Conservation (phyloP, 495 filamentous ascomycete species). For the Terfezia boudieri region DNA sequence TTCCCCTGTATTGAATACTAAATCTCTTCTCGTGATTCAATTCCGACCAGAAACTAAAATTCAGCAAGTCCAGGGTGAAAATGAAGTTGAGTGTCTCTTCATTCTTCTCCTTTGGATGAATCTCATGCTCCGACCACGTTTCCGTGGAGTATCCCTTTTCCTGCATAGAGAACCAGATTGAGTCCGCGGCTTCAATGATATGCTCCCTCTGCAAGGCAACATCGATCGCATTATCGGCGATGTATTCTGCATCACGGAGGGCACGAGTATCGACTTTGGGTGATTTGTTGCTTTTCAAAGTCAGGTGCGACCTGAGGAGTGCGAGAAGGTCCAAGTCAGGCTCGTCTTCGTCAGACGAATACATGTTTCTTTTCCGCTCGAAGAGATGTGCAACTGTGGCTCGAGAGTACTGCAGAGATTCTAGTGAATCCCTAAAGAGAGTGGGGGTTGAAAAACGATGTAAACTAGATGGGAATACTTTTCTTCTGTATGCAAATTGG, state of each 20-base stretch:
- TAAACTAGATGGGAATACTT: too few relatives aligned
- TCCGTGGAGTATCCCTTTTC: slow-evolving; percentile 60
- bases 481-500: too few relatives aligned
- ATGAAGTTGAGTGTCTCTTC: slow-evolving; percentile 69
- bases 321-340: slow-evolving; percentile 69
- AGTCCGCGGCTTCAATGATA: slow-evolving; percentile 57
- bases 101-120: slow-evolving; percentile 68
- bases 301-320: slow-evolving; percentile 60
- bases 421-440: too few relatives aligned
- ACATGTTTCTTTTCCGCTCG: slow-evolving; percentile 14
- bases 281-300: slow-evolving; percentile 25
- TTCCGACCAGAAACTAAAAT: slow-evolving; percentile 91
- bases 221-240: slow-evolving; percentile 85
- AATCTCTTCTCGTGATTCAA: slow-evolving; percentile 41
- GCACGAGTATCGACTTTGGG: slow-evolving; percentile 57
- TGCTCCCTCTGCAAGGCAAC: slow-evolving; percentile 59
- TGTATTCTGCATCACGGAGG: slow-evolving; percentile 56
- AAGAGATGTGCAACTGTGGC: slow-evolving; percentile 4
- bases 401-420: too few relatives aligned
- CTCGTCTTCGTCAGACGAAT: slow-evolving; percentile 40
- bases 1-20: slow-evolving; percentile 54
- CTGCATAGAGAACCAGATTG: slow-evolving; percentile 61
- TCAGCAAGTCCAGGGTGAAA: slow-evolving; percentile 88
- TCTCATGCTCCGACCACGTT: slow-evolving; percentile 66
- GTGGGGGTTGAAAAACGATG: too few relatives aligned